Percentiles rank a stretch among this genome's conserved stretches.
These are phyloP conservation scores for Acanthamoeba lenticulata DNA, from an alignment of 208 protist genomes.

Conservation along the genomic window DNA sequence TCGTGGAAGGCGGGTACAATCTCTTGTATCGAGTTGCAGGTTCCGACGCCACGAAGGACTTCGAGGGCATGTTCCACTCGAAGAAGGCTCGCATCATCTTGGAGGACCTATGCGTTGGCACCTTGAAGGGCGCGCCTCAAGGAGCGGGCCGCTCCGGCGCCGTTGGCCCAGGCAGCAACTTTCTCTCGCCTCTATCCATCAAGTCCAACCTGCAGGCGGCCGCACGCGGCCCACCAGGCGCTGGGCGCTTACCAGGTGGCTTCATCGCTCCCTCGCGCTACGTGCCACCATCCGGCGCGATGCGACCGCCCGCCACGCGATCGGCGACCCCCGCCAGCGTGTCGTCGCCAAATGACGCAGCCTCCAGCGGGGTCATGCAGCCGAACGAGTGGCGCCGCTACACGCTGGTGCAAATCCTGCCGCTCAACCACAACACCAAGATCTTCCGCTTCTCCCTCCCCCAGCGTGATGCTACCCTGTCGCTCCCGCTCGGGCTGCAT, in stretches of 20 bases:
- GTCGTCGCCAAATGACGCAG: background rate
- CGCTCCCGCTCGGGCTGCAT: background rate
- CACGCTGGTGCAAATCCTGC: background rate
- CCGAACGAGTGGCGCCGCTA: background rate
- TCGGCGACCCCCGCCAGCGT: background rate
- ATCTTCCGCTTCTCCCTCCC: conserved; percentile 6
- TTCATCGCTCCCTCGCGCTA: background rate
- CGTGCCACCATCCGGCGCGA: background rate
- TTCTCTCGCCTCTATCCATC: conserved; percentile 32
- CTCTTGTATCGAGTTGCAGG: conserved; percentile 64
- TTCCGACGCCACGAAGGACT: conserved; percentile 66
- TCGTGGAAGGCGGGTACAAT: conserved; percentile 2
- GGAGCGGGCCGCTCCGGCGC: background rate
- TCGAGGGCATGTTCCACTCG: conserved; percentile 77
- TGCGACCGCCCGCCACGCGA: background rate
- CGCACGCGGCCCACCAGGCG: background rate
- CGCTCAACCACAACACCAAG: conserved; percentile 32
- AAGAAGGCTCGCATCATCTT: conserved; percentile 72
- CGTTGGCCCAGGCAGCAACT: background rate
- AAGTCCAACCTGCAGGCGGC: conserved; percentile 18
- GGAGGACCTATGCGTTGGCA: conserved; percentile 71
- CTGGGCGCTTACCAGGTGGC: background rate
- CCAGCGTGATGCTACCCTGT: background rate
- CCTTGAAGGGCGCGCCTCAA: background rate
- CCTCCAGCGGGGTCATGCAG: background rate